Evolutionary conservation across 2,329 filamentous ascomycete genomes (phyloP).

Genomic region (Cryphonectria japonica): DNA sequence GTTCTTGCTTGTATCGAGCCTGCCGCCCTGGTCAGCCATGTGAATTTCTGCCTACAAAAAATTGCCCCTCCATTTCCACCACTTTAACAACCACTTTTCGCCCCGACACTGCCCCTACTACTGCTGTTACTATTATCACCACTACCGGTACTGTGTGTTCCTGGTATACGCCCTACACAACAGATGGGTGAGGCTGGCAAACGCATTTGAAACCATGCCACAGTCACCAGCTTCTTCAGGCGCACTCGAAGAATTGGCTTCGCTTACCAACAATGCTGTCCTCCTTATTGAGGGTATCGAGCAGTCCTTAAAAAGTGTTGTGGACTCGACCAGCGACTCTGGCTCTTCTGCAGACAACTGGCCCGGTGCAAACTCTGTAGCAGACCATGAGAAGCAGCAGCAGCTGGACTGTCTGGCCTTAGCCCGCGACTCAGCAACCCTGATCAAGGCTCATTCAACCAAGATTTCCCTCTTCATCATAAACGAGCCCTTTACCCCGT

Average conservation of each 20-base stretch:
- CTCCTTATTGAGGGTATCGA: conserved; percentile 31
- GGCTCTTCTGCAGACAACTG: conserved; percentile 23
- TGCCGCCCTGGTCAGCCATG: neutral
- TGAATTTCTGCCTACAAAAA: conserved; percentile 11
- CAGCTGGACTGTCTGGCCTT: conserved; percentile 64
- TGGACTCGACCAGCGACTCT: conserved; percentile 26
- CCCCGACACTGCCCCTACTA: too few relatives aligned
- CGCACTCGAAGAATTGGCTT: conserved; percentile 25
- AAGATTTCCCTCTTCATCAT: conserved; percentile 87
- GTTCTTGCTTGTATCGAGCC: neutral
- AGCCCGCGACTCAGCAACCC: conserved; percentile 70
- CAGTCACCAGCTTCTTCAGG: conserved; percentile 9
- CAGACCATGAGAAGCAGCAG: conserved; percentile 29
- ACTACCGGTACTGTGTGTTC: neutral
- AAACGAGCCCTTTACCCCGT: conserved; percentile 83
- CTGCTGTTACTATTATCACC: neutral
- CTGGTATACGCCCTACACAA: neutral
- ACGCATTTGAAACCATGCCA: conserved; percentile 10
- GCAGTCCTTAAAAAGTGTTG: conserved; percentile 22
- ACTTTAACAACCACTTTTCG: neutral
- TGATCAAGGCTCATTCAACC: conserved; percentile 82
- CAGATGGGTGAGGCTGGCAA: neutral
- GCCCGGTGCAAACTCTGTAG: conserved; percentile 27
- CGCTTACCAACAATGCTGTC: conserved; percentile 34
- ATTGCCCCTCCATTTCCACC: conserved; percentile 20